Evolutionary conservation across 768 basidiomycete genomes (phyloP).

Genomic region (Porphyrellus cyaneotinctus): DNA sequence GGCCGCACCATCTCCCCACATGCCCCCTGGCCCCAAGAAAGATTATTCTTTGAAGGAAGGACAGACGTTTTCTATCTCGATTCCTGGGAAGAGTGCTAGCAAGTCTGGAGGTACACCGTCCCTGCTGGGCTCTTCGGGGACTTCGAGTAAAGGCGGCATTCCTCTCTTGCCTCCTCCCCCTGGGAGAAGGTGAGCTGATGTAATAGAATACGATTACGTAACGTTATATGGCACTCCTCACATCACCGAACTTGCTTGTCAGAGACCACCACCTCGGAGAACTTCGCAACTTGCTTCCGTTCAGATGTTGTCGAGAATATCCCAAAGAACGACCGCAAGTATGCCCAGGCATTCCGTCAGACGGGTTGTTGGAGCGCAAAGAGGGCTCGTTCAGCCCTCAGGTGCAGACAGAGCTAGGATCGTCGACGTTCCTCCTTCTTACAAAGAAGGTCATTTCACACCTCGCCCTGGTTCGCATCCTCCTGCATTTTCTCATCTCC

Average conservation of each 20-base stretch:
- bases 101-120: conserved; percentile 30
- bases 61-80: conserved; percentile 88
- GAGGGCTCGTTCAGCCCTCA: conserved; percentile 78
- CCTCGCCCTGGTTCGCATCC: conserved; percentile 58
- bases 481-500: not conserved
- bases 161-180: conserved; percentile 87
- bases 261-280: conserved; percentile 7
- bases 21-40: conserved; percentile 80
- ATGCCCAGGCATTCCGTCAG: conserved; percentile 24
- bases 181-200: conserved; percentile 40
- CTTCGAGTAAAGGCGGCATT: conserved; percentile 38
- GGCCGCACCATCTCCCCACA: conserved; percentile 53
- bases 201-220: conserved; percentile 20
- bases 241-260: conserved; percentile 1
- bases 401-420: conserved; percentile 79
- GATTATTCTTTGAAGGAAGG: conserved; percentile 94
- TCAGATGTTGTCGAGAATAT: conserved; percentile 57
- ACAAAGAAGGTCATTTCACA: conserved; percentile 63
- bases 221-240: conserved; percentile 1
- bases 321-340: conserved; percentile 35
- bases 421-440: conserved; percentile 73
- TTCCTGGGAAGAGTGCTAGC: conserved; percentile 68
- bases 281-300: not conserved
- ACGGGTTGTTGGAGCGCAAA: conserved; percentile 32
- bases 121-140: conserved; percentile 37